Evolutionary conservation across 2,329 filamentous ascomycete genomes (phyloP).

Genomic region (Sclerotinia trifoliorum): DNA sequence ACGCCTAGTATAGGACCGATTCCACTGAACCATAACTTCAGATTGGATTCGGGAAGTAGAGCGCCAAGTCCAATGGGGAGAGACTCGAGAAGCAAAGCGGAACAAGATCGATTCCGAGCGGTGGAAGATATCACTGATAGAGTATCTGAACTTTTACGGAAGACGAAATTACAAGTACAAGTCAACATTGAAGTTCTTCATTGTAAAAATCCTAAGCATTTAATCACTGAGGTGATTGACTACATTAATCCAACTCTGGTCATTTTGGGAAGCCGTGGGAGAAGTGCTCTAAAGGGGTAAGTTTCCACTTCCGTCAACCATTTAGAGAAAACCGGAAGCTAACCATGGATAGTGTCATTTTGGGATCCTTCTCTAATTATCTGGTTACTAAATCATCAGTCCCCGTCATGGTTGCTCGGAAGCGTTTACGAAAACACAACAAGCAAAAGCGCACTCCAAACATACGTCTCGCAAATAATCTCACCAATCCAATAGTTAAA

Average conservation of each 20-base stretch:
- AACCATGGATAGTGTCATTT: conserved; percentile 66
- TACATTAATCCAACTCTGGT: conserved; percentile 87
- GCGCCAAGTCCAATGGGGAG: conserved; percentile 42
- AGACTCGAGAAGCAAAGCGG: conserved; percentile 55
- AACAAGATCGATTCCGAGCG: conserved; percentile 77
- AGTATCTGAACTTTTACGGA: conserved; percentile 80
- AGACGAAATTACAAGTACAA: conserved; percentile 87
- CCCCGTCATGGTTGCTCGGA: conserved; percentile 96
- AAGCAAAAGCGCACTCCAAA: conserved; percentile 69
- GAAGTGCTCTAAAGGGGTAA: conserved; percentile 91
- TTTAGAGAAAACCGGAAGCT: conserved; percentile 5
- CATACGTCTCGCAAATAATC: conserved; percentile 76
- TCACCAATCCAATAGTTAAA: conserved; percentile 57
- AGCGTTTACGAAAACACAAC: conserved; percentile 81
- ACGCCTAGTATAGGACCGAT: conserved; percentile 27
- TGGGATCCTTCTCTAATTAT: conserved; percentile 97
- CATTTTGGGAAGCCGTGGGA: conserved; percentile 85
- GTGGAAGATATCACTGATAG: conserved; percentile 81
- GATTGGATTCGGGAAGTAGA: conserved; percentile 31
- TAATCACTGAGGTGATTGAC: conserved; percentile 97
- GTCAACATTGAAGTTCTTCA: conserved; percentile 96
- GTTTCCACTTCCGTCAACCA: conserved; percentile 23
- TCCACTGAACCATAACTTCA: conserved; percentile 30
- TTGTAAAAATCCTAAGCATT: conserved; percentile 94
- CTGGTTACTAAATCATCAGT: conserved; percentile 95